Conservation (phyloP, 495 filamentous ascomycete species). For the Penicillium verhagenii region DNA sequence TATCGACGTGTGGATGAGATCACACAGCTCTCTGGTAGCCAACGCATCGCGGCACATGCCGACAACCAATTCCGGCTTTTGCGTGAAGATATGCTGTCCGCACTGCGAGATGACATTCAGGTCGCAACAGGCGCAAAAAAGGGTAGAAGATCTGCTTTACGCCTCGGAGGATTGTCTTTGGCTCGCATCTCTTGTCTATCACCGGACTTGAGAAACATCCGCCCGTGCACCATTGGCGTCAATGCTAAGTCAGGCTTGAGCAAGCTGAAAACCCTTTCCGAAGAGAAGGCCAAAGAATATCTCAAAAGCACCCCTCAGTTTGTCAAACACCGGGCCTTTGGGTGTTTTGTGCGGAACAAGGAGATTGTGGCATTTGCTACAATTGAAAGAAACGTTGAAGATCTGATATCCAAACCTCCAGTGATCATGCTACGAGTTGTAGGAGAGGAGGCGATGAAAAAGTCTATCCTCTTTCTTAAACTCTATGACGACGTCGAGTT, state of each 20-base stretch:
- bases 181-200: conserved; percentile 24
- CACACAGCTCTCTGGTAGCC: conserved; percentile 12
- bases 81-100: conserved; percentile 70
- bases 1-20: conserved; percentile 50
- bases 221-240: conserved; percentile 46
- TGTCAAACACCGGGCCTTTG: conserved; percentile 60
- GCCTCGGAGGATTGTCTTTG: conserved; percentile 30
- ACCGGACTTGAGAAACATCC: conserved; percentile 19
- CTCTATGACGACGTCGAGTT: conserved; percentile 34
- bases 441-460: conserved; percentile 41
- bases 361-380: conserved; percentile 62
- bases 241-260: conserved; percentile 45
- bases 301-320: conserved; percentile 48
- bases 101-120: conserved; percentile 61
- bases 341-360: conserved; percentile 52
- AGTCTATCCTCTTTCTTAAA: conserved; percentile 40
- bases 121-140: conserved; percentile 43
- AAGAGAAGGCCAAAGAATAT: conserved; percentile 40
- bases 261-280: conserved; percentile 29
- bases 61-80: conserved; percentile 81
- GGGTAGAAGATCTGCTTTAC: conserved; percentile 28
- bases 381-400: conserved; percentile 56
- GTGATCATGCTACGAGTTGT: conserved; percentile 53
- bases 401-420: conserved; percentile 45
- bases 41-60: conserved; percentile 52